These are phyloP conservation scores for Russula olivacea DNA, from an alignment of 768 basidiomycete genomes.

Conservation along the genomic window DNA sequence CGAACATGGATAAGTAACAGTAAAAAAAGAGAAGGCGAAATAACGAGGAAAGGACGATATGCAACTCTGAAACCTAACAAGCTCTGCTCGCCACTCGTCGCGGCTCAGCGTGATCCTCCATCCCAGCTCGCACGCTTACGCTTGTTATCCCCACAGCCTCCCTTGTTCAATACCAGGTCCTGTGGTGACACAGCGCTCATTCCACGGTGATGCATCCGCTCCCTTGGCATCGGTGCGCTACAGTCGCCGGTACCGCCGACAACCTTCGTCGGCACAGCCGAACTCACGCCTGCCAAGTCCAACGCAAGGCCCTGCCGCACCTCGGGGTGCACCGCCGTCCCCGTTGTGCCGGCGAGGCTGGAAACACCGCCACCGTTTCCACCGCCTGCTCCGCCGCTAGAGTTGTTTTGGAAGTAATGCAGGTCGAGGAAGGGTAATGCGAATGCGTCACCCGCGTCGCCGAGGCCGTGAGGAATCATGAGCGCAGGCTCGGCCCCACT, in stretches of 20 bases:
- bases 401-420: constrained; percentile 49
- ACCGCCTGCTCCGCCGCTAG: constrained; percentile 25
- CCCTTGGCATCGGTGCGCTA: constrained; percentile 19
- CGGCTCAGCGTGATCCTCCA: constrained; percentile 33
- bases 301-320: constrained; percentile 44
- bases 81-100: neutral
- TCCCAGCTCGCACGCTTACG: constrained; percentile 56
- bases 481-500: constrained; percentile 4
- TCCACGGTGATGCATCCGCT: constrained; percentile 41
- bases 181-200: constrained; percentile 50
- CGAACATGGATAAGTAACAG: constrained; percentile 16
- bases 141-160: constrained; percentile 41
- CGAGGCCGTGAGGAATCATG: constrained; percentile 14
- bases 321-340: neutral
- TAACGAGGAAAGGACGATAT: neutral
- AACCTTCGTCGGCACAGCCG: constrained; percentile 11
- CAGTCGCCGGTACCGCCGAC: constrained; percentile 22
- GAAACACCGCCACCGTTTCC: constrained; percentile 16
- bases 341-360: neutral
- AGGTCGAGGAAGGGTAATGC: constrained; percentile 63
- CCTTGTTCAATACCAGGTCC: constrained; percentile 44
- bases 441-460: constrained; percentile 31
- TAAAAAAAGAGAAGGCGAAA: constrained; percentile 8
- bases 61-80: neutral
- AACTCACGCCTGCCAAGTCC: constrained; percentile 41